Conservation (phyloP, 805 yeast species). For the Blastobotrys robertii region DNA sequence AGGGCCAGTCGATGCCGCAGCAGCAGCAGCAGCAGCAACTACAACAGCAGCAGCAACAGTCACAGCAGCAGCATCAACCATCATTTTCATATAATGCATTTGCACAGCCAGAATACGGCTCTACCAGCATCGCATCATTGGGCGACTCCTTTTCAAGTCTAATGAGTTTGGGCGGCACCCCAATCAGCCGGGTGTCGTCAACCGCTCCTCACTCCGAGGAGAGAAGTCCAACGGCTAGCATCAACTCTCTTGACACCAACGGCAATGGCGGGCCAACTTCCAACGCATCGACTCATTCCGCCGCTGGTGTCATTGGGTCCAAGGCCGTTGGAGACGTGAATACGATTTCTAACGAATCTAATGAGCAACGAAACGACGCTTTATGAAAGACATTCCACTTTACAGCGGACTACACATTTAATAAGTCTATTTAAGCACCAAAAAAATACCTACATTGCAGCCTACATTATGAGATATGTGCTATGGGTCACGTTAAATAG, state of each 20-base stretch:
- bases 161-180: conserved; percentile 13
- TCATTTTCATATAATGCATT: not conserved
- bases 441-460: not conserved
- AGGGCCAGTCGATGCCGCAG: conserved; percentile 6
- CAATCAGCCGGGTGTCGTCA: conserved; percentile 9
- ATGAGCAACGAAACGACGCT: conserved; percentile 6
- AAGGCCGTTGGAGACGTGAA: conserved; percentile 13
- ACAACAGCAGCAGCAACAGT: conserved; percentile 13
- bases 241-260: conserved; percentile 4
- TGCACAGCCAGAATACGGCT: too few relatives aligned
- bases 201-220: conserved; percentile 1
- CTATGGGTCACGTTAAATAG: too few relatives aligned
- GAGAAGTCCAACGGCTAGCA: conserved; percentile 10
- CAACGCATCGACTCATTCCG: conserved; percentile 2
- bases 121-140: conserved; percentile 4
- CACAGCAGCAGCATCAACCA: conserved; percentile 23
- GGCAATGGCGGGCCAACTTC: not conserved
- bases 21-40: conserved; percentile 7
- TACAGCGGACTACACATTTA: too few relatives aligned
- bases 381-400: not conserved
- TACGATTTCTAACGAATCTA: conserved; percentile 15
- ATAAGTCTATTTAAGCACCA: not conserved
- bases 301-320: conserved; percentile 20
- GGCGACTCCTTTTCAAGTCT: conserved; percentile 16
- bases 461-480: too few relatives aligned